Conservation (phyloP, 768 basidiomycete genomes). For the Trametes coccinea region DNA sequence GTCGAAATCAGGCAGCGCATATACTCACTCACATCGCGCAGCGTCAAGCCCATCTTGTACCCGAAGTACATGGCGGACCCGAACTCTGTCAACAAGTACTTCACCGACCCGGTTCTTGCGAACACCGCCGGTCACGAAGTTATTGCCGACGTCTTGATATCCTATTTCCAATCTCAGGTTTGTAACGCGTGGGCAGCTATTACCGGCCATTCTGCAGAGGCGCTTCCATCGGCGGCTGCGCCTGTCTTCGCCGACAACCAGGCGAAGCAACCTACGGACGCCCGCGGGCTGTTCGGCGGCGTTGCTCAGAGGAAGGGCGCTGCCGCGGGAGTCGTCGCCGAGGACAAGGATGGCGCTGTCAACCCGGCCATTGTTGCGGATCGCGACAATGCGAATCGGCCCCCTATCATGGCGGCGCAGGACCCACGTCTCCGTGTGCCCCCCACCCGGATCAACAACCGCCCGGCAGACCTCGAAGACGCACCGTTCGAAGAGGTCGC, state of each 20-base stretch:
- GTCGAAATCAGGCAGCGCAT: not conserved
- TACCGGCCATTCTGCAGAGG: conserved; percentile 65
- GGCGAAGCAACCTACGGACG: conserved; percentile 42
- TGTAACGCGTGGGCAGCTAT: conserved; percentile 83
- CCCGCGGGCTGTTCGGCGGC: conserved; percentile 80
- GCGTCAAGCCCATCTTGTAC: conserved; percentile 81
- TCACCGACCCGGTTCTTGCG: conserved; percentile 80
- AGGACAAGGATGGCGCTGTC: conserved; percentile 23
- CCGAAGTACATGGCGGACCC: conserved; percentile 80
- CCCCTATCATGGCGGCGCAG: conserved; percentile 10
- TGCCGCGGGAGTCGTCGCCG: conserved; percentile 40
- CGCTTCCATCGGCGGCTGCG: conserved; percentile 43
- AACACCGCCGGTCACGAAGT: conserved; percentile 79
- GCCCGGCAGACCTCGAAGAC: conserved; percentile 43
- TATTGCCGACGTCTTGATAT: conserved; percentile 86
- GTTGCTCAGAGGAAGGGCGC: conserved; percentile 80
- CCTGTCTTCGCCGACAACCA: conserved; percentile 34
- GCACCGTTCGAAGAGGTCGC: conserved; percentile 79
- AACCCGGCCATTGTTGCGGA: conserved; percentile 20
- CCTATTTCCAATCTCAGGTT: conserved; percentile 88
- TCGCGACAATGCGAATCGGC: conserved; percentile 20
- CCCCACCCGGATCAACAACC: conserved; percentile 66
- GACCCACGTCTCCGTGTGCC: conserved; percentile 58
- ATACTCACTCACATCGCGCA: conserved; percentile 27
- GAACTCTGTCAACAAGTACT: conserved; percentile 65